A percentile compares a stretch with the other conserved stretches of the same genome.
These are phyloP conservation scores for Isabelozyma heimii DNA, from an alignment of 805 yeast species.

Conservation along the genomic window DNA sequence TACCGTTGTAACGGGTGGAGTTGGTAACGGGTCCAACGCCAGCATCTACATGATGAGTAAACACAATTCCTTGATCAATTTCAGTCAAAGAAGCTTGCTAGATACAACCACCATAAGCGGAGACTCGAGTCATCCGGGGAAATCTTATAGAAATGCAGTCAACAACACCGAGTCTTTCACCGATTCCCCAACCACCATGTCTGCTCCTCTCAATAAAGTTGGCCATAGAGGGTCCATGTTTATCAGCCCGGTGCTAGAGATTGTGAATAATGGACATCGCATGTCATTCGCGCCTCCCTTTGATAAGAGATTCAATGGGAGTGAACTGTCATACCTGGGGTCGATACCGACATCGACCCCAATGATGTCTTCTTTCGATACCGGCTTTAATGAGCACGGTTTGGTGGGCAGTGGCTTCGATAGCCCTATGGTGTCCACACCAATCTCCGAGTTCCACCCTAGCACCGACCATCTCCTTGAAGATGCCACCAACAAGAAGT, in stretches of 20 bases:
- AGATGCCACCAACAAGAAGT: background rate
- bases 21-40: slow-evolving; percentile 9
- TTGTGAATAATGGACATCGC: slow-evolving; percentile 15
- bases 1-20: slow-evolving; percentile 1
- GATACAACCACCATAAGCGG: slow-evolving; percentile 6
- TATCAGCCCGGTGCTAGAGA: slow-evolving; percentile 49
- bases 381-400: background rate
- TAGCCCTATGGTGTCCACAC: background rate
- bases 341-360: background rate
- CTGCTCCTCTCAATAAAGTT: background rate
- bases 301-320: slow-evolving; percentile 5
- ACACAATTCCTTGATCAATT: slow-evolving; percentile 8
- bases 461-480: background rate
- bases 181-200: background rate
- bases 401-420: background rate
- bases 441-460: background rate
- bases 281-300: slow-evolving; percentile 11
- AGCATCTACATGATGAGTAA: slow-evolving; percentile 9
- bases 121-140: slow-evolving; percentile 17
- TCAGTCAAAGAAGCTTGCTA: background rate
- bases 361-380: background rate
- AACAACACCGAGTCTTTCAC: background rate
- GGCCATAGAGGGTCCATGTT: slow-evolving; percentile 45
- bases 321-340: background rate
- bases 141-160: slow-evolving; percentile 26